phyloP scores from a whole-genome alignment of 345 rosid genomes.

The Camelina neglecta region DNA sequence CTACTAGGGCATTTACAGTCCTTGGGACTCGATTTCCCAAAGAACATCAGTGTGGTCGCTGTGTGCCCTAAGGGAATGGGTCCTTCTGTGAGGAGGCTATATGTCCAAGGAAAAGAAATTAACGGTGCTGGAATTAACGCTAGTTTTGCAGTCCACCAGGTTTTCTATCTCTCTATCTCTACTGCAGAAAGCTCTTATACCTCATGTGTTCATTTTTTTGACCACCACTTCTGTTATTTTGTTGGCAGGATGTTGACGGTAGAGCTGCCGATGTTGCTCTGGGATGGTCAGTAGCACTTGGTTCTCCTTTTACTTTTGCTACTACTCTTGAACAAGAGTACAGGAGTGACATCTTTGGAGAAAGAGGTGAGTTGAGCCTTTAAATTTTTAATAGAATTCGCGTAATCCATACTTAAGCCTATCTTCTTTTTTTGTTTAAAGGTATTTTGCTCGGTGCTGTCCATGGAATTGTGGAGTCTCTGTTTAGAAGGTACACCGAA shows the following conservation, averaged over 20 bases:
- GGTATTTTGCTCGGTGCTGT: conserved; percentile 93
- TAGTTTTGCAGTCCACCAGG: conserved; percentile 92
- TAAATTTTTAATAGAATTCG: not conserved
- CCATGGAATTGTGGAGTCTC: conserved; percentile 83
- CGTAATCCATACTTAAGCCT: conserved; percentile 8
- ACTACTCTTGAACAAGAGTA: conserved; percentile 92
- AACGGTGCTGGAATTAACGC: conserved; percentile 97
- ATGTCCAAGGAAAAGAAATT: conserved; percentile 87
- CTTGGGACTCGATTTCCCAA: conserved; percentile 74
- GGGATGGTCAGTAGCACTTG: conserved; percentile 95
- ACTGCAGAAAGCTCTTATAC: not conserved
- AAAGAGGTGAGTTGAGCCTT: conserved; percentile 61
- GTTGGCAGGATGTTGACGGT: conserved; percentile 81
- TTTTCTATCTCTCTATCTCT: conserved; percentile 23
- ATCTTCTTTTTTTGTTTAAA: conserved; percentile 29
- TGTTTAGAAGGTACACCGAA: conserved; percentile 81
- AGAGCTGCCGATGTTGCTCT: conserved; percentile 87
- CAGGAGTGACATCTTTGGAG: conserved; percentile 96
- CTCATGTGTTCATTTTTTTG: not conserved
- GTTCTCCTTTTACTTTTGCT: conserved; percentile 91
- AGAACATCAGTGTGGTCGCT: conserved; percentile 78
- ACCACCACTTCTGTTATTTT: conserved; percentile 5
- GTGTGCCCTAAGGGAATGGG: conserved; percentile 95
- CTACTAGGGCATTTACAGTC: conserved; percentile 89
- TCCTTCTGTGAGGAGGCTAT: conserved; percentile 89